Conservation (phyloP, 805 yeast genomes). For the Candida sanyiensis region DNA sequence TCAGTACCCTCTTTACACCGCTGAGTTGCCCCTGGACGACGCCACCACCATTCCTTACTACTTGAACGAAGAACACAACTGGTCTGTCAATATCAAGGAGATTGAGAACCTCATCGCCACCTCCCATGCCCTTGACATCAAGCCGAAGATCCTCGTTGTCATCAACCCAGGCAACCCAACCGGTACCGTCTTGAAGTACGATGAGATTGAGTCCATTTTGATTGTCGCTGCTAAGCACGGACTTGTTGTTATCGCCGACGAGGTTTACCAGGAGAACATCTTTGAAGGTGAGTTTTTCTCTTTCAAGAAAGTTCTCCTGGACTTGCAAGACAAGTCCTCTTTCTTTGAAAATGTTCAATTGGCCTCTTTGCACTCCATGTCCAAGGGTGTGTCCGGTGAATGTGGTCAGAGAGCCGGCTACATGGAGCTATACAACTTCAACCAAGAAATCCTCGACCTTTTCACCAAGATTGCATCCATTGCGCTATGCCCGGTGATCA, state of each 20-base stretch:
- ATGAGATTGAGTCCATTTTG: constrained; percentile 65
- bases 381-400: constrained; percentile 96
- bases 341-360: constrained; percentile 69
- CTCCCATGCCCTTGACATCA: constrained; percentile 46
- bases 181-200: constrained; percentile 68
- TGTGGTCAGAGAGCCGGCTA: constrained; percentile 99
- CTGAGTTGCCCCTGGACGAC: constrained; percentile 80
- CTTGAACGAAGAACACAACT: constrained; percentile 69
- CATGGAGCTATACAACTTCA: constrained; percentile 87
- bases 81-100: constrained; percentile 76
- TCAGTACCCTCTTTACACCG: constrained; percentile 95
- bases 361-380: constrained; percentile 94
- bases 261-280: constrained; percentile 93
- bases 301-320: constrained; percentile 70
- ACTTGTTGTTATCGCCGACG: constrained; percentile 89
- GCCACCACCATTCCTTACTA: constrained; percentile 83
- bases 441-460: constrained; percentile 59
- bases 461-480: constrained; percentile 85
- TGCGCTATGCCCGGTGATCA: constrained; percentile 87
- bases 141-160: constrained; percentile 76
- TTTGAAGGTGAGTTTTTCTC: constrained; percentile 79
- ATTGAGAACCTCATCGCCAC: constrained; percentile 49
- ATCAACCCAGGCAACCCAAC: constrained; percentile 99
- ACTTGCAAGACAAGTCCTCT: constrained; percentile 52
- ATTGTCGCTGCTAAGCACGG: constrained; percentile 80